Base-by-base conservation (phyloP, 2,329 filamentous ascomycete genomes). In the Akanthomyces uredinophilus region DNA sequence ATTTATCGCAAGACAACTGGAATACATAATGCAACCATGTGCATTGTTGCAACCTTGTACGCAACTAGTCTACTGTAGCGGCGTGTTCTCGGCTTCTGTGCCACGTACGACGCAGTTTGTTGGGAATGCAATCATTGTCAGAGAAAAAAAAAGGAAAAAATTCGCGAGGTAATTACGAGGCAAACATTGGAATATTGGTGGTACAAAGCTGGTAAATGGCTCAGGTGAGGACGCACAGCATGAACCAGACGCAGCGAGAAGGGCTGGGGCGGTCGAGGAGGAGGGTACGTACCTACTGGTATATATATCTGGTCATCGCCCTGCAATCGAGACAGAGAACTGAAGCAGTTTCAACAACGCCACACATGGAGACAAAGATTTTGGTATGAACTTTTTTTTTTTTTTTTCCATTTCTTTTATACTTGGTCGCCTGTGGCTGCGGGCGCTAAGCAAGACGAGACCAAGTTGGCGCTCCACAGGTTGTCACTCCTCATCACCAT, bases 381-480 rank as follows among this genome's bases (percentile, higher is more conserved):
- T n/a, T 16, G 22, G 22, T 47, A 47, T 47, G 24, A 14, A 22
- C 14, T 4, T 18, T 47, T 16, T 18, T 18, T 7, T 47, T 5
- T 16, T 10, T 6, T 27, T 24, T 47, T 27, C 22, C 22, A 16
- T 24, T 47, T 27, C 22, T 16, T 18, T 16, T 24, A 8, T 3
- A 24, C 6, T 47, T 47, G 2, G 14, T 37, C 37, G 35, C 27
- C 27, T 29, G 4, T 43, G 37, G 7, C 24, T 29, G 22, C 24
- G 18, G 24, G 37, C 52, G 35, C 52, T 43, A 55, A 56, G 18
- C 10, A 24, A 56, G n/a, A n/a, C n/a, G n/a, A n/a, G n/a, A n/a
- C n/a, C n/a, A n/a, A n/a, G n/a, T n/a, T 32, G 35, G 24, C 27
- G 29, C 53, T 56, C 53, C 53, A 56, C 53, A 56, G 53, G 27